Conservation (phyloP, 495 filamentous ascomycete genomes). For the Aspergillus mulundensis region DNA sequence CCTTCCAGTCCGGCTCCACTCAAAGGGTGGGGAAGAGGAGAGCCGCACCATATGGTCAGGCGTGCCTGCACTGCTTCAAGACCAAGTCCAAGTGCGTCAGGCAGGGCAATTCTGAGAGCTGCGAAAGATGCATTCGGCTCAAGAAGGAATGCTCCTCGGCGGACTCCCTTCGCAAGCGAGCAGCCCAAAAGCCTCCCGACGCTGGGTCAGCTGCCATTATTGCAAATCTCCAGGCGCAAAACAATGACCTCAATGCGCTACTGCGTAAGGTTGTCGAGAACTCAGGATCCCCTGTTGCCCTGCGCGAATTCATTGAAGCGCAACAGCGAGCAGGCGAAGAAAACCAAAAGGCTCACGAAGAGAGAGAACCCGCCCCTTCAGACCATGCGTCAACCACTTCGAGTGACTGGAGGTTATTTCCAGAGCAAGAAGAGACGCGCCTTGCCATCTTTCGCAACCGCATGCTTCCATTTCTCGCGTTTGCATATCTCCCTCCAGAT, state of each 20-base stretch:
- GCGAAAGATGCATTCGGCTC: not conserved
- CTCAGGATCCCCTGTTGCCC: not conserved
- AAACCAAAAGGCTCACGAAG: not conserved
- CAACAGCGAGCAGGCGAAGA: not conserved
- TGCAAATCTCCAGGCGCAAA: not conserved
- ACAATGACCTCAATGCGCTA: not conserved
- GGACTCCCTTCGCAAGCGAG: not conserved
- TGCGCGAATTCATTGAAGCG: not conserved
- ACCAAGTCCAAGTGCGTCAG: constrained; percentile 2
- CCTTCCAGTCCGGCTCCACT: not conserved
- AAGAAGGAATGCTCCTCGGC: not conserved
- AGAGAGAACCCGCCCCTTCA: not conserved
- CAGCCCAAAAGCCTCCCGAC: not conserved
- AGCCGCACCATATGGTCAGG: not conserved
- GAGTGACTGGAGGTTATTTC: not conserved
- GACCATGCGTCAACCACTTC: not conserved
- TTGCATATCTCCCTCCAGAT: not conserved
- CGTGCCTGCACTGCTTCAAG: constrained; percentile 1
- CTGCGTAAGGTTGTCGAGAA: not conserved
- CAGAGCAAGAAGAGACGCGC: not conserved
- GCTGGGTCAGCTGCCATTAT: not conserved
- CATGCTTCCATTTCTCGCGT: not conserved
- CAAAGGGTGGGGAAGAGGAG: not conserved
- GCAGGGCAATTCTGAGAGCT: not conserved
- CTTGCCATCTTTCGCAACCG: not conserved